phyloP scores from a whole-genome alignment of 2,329 filamentous ascomycete genomes.

The Didymosphaeria variabile region DNA sequence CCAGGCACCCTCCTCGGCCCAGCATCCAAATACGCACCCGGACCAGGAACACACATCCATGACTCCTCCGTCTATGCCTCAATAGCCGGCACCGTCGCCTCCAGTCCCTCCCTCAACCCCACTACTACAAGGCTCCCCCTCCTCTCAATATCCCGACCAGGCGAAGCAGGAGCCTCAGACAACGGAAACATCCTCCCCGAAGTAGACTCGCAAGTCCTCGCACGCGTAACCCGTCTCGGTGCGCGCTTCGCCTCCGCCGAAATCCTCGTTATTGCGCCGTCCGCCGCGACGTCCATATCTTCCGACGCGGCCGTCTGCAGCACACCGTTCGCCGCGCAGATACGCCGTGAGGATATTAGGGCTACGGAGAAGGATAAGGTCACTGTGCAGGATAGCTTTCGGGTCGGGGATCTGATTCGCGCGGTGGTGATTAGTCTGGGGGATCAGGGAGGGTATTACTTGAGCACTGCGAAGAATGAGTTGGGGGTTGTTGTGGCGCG shows the following conservation, averaged over 20 bases:
- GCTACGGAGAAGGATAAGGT: conserved; percentile 97
- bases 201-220: conserved; percentile 82
- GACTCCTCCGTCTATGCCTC: conserved; percentile 80
- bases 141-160: conserved; percentile 47
- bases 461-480: conserved; percentile 91
- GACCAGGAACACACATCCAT: conserved; percentile 85
- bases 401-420: conserved; percentile 89
- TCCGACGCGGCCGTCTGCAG: conserved; percentile 66
- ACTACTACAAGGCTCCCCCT: conserved; percentile 49
- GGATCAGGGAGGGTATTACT: conserved; percentile 94
- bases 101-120: conserved; percentile 60
- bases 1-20: conserved; percentile 84
- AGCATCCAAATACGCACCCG: conserved; percentile 71
- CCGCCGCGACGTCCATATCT: background rate
- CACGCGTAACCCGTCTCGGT: conserved; percentile 84
- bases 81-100: conserved; percentile 74
- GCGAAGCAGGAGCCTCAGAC: conserved; percentile 19
- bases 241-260: conserved; percentile 85
- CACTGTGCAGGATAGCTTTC: conserved; percentile 87
- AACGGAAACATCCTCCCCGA: conserved; percentile 78
- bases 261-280: conserved; percentile 74
- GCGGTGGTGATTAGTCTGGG: conserved; percentile 90
- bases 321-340: conserved; percentile 85
- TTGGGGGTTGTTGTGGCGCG: conserved; percentile 92
- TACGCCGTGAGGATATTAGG: conserved; percentile 88